These are phyloP conservation scores for Amniculicola lignicola DNA, from an alignment of 495 filamentous ascomycete species.

Conservation along the genomic window DNA sequence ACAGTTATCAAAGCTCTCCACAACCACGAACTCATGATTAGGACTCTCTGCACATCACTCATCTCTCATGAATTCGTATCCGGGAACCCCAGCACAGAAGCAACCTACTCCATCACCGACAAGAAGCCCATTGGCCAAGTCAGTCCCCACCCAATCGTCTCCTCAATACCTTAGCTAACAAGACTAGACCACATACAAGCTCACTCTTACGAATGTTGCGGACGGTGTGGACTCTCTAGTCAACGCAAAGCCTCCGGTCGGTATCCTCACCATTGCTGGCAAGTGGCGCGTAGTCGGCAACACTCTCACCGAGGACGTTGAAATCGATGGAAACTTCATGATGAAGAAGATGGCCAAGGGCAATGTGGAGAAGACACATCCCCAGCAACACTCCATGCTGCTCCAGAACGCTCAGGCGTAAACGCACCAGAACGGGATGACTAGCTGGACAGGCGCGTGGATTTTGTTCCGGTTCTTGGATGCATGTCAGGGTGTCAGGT, in stretches of 20 bases:
- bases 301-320: slow-evolving; percentile 33
- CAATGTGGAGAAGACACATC: slow-evolving; percentile 37
- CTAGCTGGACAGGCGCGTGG: no score
- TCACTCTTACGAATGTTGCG: slow-evolving; percentile 34
- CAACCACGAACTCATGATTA: slow-evolving; percentile 38
- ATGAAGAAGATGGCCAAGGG: slow-evolving; percentile 39
- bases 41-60: slow-evolving; percentile 29
- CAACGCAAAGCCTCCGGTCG: slow-evolving; percentile 35
- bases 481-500: no score
- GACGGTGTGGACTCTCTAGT: slow-evolving; percentile 35
- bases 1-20: slow-evolving; percentile 31
- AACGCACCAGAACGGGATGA: no score
- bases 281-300: slow-evolving; percentile 34
- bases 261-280: slow-evolving; percentile 33
- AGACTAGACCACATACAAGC: slow-evolving; percentile 32
- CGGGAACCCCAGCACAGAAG: slow-evolving; percentile 22
- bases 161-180: neutral
- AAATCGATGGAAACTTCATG: slow-evolving; percentile 37
- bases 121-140: slow-evolving; percentile 36
- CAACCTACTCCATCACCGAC: slow-evolving; percentile 34
- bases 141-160: neutral
- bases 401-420: slow-evolving; percentile 26
- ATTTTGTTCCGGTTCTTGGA: no score
- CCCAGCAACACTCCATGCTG: slow-evolving; percentile 30
- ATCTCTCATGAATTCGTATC: slow-evolving; percentile 31